These are phyloP conservation scores for Yarrowia sp. DNA, from an alignment of 805 yeast genomes.

Conservation along the genomic window DNA sequence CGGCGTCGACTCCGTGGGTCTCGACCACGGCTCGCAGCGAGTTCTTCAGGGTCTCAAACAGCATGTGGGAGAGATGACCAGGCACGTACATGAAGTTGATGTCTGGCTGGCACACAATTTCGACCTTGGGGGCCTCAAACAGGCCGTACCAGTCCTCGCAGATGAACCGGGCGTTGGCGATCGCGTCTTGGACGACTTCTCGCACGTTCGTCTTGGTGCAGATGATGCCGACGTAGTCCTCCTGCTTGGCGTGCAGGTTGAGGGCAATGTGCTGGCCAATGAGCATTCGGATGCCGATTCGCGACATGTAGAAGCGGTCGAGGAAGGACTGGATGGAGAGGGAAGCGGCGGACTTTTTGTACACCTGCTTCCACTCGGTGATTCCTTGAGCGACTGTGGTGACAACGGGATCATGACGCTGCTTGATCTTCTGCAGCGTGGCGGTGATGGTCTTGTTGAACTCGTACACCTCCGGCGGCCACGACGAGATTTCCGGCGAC, in stretches of 20 bases:
- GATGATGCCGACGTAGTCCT: slow-evolving; percentile 85
- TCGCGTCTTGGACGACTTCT: slow-evolving; percentile 85
- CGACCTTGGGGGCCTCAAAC: slow-evolving; percentile 84
- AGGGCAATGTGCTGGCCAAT: slow-evolving; percentile 94
- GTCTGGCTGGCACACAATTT: slow-evolving; percentile 75
- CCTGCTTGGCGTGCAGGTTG: slow-evolving; percentile 63
- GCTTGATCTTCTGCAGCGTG: slow-evolving; percentile 72
- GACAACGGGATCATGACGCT: slow-evolving; percentile 90
- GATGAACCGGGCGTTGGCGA: slow-evolving; percentile 86
- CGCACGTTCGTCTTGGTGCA: slow-evolving; percentile 83
- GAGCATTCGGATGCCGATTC: slow-evolving; percentile 91
- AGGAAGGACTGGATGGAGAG: slow-evolving; percentile 78
- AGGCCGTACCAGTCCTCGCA: slow-evolving; percentile 91
- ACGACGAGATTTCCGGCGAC: slow-evolving; percentile 59
- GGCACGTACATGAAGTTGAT: slow-evolving; percentile 90
- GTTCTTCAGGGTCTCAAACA: slow-evolving; percentile 86
- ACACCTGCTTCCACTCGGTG: slow-evolving; percentile 78
- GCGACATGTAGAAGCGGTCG: slow-evolving; percentile 86
- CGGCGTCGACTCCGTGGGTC: slow-evolving; percentile 69
- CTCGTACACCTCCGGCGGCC: slow-evolving; percentile 77
- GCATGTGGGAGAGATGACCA: slow-evolving; percentile 89
- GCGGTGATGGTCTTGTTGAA: slow-evolving; percentile 74
- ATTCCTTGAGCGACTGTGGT: slow-evolving; percentile 93
- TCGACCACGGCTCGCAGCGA: slow-evolving; percentile 90
- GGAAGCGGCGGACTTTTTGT: slow-evolving; percentile 61